phyloP scores from a whole-genome alignment of 805 yeast genomes.

The Yamadazyma kitorensis region DNA sequence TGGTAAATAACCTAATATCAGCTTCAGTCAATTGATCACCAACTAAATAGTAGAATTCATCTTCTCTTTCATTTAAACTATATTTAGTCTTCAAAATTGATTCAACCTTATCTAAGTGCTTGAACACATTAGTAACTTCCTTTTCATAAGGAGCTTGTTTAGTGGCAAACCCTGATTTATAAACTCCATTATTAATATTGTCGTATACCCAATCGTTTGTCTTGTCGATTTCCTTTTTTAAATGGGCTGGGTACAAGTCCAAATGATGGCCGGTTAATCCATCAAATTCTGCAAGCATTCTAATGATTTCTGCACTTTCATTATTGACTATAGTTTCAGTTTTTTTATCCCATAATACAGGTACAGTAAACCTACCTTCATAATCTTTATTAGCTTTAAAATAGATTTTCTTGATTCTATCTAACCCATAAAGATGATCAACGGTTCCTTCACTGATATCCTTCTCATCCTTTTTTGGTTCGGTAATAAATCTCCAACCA shows the following conservation, averaged over 20 bases:
- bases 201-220: slow-evolving; percentile 81
- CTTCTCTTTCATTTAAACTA: slow-evolving; percentile 21
- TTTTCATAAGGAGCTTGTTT: slow-evolving; percentile 77
- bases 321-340: slow-evolving; percentile 82
- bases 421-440: slow-evolving; percentile 51
- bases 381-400: slow-evolving; percentile 73
- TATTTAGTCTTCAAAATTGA: slow-evolving; percentile 48
- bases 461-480: slow-evolving; percentile 42
- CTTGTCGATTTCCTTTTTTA: slow-evolving; percentile 63
- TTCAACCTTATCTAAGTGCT: slow-evolving; percentile 69
- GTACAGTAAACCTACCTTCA: slow-evolving; percentile 85
- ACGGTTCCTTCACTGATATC: slow-evolving; percentile 50
- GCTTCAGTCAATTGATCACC: slow-evolving; percentile 82
- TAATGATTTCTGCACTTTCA: slow-evolving; percentile 85
- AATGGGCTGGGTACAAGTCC: slow-evolving; percentile 60
- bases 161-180: slow-evolving; percentile 88
- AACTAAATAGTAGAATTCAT: slow-evolving; percentile 37
- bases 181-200: slow-evolving; percentile 87
- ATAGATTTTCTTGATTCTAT: slow-evolving; percentile 68
- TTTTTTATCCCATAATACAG: slow-evolving; percentile 89
- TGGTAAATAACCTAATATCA: slow-evolving; percentile 82
- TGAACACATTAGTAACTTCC: slow-evolving; percentile 62
- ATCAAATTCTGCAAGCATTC: slow-evolving; percentile 77
- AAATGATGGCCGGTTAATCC: slow-evolving; percentile 48
- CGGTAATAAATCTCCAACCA: slow-evolving; percentile 82